phyloP scores from a whole-genome alignment of 331 rosid genomes.

The Pyrus hybrid region DNA sequence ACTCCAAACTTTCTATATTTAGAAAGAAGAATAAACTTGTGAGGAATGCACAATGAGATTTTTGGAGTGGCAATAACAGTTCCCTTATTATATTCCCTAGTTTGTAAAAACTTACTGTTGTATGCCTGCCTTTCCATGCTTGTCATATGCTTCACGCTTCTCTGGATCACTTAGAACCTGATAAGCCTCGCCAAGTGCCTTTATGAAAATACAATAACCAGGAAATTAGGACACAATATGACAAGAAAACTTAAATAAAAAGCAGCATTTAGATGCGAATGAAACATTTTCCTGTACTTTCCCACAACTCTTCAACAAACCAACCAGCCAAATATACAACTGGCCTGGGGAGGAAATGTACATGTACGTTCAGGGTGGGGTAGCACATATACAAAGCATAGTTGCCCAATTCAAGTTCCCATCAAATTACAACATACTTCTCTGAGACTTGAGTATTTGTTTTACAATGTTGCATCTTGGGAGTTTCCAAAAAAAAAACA shows the following conservation, averaged over 20 bases:
- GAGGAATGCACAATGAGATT: no score
- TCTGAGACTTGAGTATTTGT: background rate
- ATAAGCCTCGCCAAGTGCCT: conserved; percentile 98
- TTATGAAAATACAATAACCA: conserved; percentile 14
- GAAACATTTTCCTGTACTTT: background rate
- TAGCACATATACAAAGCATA: background rate
- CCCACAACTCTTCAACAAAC: background rate
- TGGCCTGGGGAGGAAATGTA: background rate
- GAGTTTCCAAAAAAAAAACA: background rate
- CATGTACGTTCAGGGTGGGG: background rate
- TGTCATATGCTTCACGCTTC: conserved; percentile 88
- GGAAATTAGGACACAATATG: background rate
- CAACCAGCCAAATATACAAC: background rate
- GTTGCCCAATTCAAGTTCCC: background rate
- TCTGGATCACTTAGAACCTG: conserved; percentile 89
- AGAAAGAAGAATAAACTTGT: no score
- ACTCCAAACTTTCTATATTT: no score
- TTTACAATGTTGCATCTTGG: background rate
- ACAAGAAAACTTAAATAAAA: background rate
- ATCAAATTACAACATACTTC: background rate
- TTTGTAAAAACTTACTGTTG: conserved; percentile 48
- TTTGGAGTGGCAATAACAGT: no score
- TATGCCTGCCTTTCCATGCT: conserved; percentile 71
- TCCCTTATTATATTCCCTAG: background rate
- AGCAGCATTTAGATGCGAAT: background rate